These are phyloP conservation scores for Melaleuca alternifolia DNA, from an alignment of 345 rosid species.

Conservation along the genomic window DNA sequence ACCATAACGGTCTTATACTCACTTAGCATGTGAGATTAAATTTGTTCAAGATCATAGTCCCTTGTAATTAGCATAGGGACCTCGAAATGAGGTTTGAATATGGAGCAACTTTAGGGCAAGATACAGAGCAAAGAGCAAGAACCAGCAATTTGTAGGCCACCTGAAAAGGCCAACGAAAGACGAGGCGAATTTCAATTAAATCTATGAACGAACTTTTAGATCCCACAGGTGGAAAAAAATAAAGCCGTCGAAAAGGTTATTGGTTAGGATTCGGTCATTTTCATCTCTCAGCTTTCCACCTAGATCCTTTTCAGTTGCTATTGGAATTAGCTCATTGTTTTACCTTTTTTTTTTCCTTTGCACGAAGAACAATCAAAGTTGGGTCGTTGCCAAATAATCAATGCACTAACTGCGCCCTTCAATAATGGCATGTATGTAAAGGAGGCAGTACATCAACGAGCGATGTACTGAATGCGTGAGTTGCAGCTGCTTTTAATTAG, in stretches of 20 bases:
- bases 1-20: not conserved
- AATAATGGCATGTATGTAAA: not conserved
- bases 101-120: not conserved
- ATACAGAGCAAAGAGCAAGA: not conserved
- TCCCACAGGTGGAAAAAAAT: not conserved
- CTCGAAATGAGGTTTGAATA: not conserved
- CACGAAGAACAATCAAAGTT: not conserved
- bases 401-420: not conserved
- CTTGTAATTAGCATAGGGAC: not conserved
- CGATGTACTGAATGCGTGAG: not conserved
- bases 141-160: not conserved
- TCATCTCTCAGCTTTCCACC: not conserved
- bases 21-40: not conserved
- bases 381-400: not conserved
- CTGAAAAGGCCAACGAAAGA: not conserved
- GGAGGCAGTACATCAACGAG: not conserved
- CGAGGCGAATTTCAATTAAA: not conserved
- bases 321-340: not conserved
- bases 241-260: not conserved
- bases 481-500: not conserved
- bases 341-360: not conserved
- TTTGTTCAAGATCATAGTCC: not conserved
- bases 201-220: not conserved
- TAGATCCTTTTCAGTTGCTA: not conserved
- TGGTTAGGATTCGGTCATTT: not conserved